Base-by-base conservation (phyloP, 2,329 filamentous ascomycete species). In the Aspergillus sp. region DNA sequence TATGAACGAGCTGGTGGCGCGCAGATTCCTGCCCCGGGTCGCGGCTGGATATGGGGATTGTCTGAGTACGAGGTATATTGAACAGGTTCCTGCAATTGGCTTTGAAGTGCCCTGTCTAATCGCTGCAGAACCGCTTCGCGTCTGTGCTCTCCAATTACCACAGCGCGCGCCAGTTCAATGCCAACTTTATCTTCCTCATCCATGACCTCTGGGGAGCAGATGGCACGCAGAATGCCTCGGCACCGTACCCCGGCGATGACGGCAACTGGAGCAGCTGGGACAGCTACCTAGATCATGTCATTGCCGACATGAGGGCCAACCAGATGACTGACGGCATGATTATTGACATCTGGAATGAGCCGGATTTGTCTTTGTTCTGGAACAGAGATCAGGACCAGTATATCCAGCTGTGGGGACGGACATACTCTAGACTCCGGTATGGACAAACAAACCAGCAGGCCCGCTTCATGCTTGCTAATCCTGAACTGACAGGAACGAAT, bases 301-400 rank as follows among this genome's bases (percentile, higher is more conserved):
- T 48, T 22, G 22, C 34, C 8, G 48, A 52, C 25, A 36, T 49
- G 8, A 37, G 44, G 16, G 13, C 34, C 3, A 42, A 49, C 29
- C 33, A 51, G 26, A 55, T 57, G 43, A 37, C 55, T 3, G 41
- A 50, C 0, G 59, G 55, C 0, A 40, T 73, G 0, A 53, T 67
- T 0, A 49, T 67, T 7, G 71, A 74, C 32, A 61, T 71, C 22
- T 74, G 70, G 70, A 74, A 74, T 35, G 70, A 74, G 48, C 66
- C 70, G 0, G 69, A 72, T 33, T 36, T 41, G 7, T 26, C 8
- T 3, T 49, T 45, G 28, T 70, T 67, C 55, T 61, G 59, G 49
- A 35, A 34, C 5, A 49, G 63, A 3, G 29, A 39, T 1, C 53
- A 57, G 40, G 16, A 51, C 8, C 66, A 69, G 35, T 69, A 52